Evolutionary conservation across 345 rosid genomes (phyloP), one percentile per base, ranked within the genome.

Genomic region (Syzygium jambos): DNA sequence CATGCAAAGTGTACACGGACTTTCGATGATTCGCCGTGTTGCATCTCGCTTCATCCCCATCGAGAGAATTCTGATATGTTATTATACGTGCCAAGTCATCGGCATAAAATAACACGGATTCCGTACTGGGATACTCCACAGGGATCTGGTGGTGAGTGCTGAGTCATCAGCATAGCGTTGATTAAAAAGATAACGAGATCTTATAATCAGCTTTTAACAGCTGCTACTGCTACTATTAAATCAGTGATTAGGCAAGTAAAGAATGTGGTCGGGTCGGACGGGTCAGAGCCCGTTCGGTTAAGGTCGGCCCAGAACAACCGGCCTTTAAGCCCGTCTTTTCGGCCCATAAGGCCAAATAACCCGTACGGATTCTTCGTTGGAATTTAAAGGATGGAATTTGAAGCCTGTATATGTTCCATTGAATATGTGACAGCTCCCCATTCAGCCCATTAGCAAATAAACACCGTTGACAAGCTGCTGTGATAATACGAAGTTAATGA

Each of bases 1-100:
- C 30, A 30, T 3, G 25, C 0, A 0, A 29, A 63, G 38, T 29
- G 23, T 19, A 65, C 3, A 4, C 1, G 2, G 46, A 9, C 12
- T 34, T 17, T 34, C 7, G 1, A 68, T 34, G 4, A 34, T 34
- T 34, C 38, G 46, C 4, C 49, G 4, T 3, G 13, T 30, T 16
- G 30, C 2, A 11, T 34, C 25, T 19, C 14, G 0, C 19, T 61
- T n/a, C 19, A 61, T n/a, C 38, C 17, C 7, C 73, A n/a, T 61
- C 34, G 2, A n/a, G 3, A n/a, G 4, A 14, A 61, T 61, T 61
- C 2, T 59, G 12, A 59, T 5, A 25, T 59, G n/a, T n/a, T n/a
- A 43, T 27, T 59, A 25, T 59, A 27, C 30, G 11, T 27, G 65
- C 13, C 12, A 4, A 23, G 61, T 56, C 23, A 9, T 11, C 25